phyloP scores from a whole-genome alignment of 2,329 filamentous ascomycete genomes.

The Trichoderma asperellum region DNA sequence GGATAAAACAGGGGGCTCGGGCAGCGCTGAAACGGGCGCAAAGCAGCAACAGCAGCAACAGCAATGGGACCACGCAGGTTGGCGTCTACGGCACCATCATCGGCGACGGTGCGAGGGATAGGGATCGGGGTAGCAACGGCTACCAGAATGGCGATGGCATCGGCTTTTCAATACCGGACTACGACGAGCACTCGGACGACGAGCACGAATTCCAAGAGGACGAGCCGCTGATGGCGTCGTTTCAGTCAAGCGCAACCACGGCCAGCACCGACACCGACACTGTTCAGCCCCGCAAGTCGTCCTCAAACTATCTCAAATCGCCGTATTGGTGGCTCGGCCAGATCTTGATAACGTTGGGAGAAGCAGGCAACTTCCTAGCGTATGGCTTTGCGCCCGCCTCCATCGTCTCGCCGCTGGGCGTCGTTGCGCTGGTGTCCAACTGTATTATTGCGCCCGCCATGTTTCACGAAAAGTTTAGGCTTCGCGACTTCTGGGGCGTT shows the following conservation, averaged over 20 bases:
- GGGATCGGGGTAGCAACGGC: not conserved
- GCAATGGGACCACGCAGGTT: conserved; percentile 33
- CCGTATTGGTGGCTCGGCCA: conserved; percentile 98
- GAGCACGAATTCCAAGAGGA: conserved; percentile 47
- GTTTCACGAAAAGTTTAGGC: conserved; percentile 87
- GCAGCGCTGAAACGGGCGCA: conserved; percentile 55
- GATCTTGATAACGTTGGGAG: conserved; percentile 87
- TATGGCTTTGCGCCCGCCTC: conserved; percentile 98
- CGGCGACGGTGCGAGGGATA: conserved; percentile 27
- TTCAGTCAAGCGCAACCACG: conserved; percentile 45
- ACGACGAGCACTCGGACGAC: conserved; percentile 22
- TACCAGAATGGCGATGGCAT: conserved; percentile 31
- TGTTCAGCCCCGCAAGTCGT: conserved; percentile 42
- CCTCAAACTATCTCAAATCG: conserved; percentile 81
- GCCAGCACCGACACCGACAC: conserved; percentile 35
- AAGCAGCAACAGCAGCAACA: conserved; percentile 27
- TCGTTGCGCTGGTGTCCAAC: conserved; percentile 96
- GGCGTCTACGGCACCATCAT: conserved; percentile 45
- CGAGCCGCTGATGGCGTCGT: conserved; percentile 57
- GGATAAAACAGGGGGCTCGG: conserved; percentile 58
- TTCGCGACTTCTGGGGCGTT: conserved; percentile 84
- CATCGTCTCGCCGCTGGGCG: conserved; percentile 92
- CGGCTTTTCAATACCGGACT: not conserved
- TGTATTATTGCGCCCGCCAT: conserved; percentile 94
- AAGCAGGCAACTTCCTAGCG: conserved; percentile 94